phyloP scores from a whole-genome alignment of 306 rosid species.

The Begonia peltatifolia region DNA sequence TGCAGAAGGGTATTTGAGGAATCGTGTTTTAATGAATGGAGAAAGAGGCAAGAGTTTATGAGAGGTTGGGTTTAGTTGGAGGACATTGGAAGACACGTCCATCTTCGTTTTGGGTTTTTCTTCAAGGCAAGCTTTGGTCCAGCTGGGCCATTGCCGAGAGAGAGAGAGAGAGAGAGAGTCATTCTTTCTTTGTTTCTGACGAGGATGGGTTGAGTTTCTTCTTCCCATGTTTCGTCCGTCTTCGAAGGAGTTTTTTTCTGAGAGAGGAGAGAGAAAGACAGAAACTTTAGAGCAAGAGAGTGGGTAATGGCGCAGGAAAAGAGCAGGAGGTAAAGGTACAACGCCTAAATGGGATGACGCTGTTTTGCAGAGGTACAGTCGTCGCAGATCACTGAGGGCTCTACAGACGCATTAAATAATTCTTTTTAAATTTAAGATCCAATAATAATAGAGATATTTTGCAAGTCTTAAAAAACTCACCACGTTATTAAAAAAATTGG shows the following conservation, averaged over 20 bases:
- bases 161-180: slow-evolving; percentile 12
- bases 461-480: too few species aligned
- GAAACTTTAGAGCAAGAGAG: background rate
- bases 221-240: slow-evolving; percentile 54
- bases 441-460: too few species aligned
- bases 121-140: slow-evolving; percentile 70
- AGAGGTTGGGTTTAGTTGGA: slow-evolving; percentile 61
- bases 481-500: too few species aligned
- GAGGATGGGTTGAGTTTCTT: slow-evolving; percentile 27
- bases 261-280: slow-evolving; percentile 30
- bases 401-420: too few species aligned
- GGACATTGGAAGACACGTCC: slow-evolving; percentile 79
- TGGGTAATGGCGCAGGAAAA: too few species aligned
- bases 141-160: slow-evolving; percentile 89
- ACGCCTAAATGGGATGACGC: background rate
- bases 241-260: background rate
- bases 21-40: slow-evolving; percentile 2
- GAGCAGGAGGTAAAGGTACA: background rate
- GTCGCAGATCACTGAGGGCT: too few species aligned
- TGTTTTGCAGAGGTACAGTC: too few species aligned
- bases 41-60: slow-evolving; percentile 14
- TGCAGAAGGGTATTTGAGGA: slow-evolving; percentile 83
- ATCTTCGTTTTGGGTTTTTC: slow-evolving; percentile 31
- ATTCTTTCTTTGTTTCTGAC: background rate
- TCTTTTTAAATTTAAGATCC: too few species aligned